Base-by-base conservation (phyloP, 371 early-diverging fungal species). In the Rhizopus sp. region DNA sequence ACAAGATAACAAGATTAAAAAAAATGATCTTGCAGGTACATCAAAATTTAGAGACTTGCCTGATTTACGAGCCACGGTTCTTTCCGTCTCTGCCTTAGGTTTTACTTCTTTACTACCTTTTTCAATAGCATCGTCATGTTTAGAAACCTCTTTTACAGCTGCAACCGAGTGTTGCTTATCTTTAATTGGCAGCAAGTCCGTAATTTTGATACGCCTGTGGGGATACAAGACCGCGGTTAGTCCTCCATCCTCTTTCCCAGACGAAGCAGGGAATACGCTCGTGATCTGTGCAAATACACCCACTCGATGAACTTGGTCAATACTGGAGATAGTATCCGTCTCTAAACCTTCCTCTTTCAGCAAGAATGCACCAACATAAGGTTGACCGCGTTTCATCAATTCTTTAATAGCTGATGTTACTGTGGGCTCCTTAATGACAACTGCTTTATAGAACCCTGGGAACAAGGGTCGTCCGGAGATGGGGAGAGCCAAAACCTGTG, bases 241-340 rank as follows among this genome's bases (percentile, higher is more conserved):
- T n/a, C 90, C 88, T 55, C 82, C 88, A 44, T 93, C 94, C 53
- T 85, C 86, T 15, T 73, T 70, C 48, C 70, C 86, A 31, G 81
- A 69, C n/a, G 90, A 89, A 4, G 96, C 88, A 7, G 93, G 92
- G 67, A 94, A 96, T n/a, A 94, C 85, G 49, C 92, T 94, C 16
- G 96, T 94, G 62, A 98, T 95, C 62, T 97, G 96, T 33, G 95
- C 94, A 81, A 98, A 96, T n/a, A 96, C 96, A 53, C 98, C 98
- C 15, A 95, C 88, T 13, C 75, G 75, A 67, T 97, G 89, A 3
- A 97, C 88, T 67, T 97, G 89, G 59, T 86, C 74, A 44, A 92
- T 65, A 56, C 66, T 68, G 0, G 84, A 83, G 53, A 97, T 85
- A 5, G 88, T 85, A 61, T 98, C 98, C 1, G 87, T 81, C 53